phyloP scores from a whole-genome alignment of 495 filamentous ascomycete species.

The Talaromyces thailandensis region DNA sequence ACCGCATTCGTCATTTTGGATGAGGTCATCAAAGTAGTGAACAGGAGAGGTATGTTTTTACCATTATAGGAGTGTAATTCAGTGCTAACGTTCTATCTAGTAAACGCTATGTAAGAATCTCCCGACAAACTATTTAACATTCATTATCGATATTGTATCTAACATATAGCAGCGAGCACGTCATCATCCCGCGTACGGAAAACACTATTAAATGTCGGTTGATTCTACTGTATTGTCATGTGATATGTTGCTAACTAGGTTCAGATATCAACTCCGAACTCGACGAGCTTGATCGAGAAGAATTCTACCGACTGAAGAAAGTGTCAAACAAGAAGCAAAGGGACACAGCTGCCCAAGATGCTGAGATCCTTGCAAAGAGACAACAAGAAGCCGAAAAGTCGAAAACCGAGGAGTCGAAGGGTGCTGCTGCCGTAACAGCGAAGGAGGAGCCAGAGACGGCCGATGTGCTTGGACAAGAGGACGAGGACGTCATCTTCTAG shows the following conservation, averaged over 20 bases:
- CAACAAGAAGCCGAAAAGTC: constrained; percentile 34
- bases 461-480: constrained; percentile 77
- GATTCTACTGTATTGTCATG: background rate
- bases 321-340: constrained; percentile 92
- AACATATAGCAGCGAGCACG: constrained; percentile 56
- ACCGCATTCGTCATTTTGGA: constrained; percentile 97
- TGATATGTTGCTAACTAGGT: constrained; percentile 11
- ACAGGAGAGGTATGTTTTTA: constrained; percentile 66
- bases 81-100: constrained; percentile 34
- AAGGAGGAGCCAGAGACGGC: constrained; percentile 37
- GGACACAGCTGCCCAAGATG: constrained; percentile 65
- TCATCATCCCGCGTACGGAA: constrained; percentile 95
- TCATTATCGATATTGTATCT: constrained; percentile 3
- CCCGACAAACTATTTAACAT: background rate
- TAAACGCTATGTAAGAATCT: constrained; percentile 87
- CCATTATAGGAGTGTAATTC: background rate
- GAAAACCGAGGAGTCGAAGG: constrained; percentile 23
- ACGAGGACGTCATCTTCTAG: constrained; percentile 94
- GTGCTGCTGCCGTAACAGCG: constrained; percentile 12
- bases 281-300: constrained; percentile 95
- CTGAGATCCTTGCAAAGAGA: constrained; percentile 56
- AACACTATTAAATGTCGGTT: constrained; percentile 92
- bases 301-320: constrained; percentile 98
- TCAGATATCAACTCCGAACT: constrained; percentile 96
- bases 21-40: constrained; percentile 99